Percentiles rank a stretch among this genome's conserved stretches.
Conservation (phyloP, 306 rosid genomes). For the Pterocarpus macrocarpus region DNA sequence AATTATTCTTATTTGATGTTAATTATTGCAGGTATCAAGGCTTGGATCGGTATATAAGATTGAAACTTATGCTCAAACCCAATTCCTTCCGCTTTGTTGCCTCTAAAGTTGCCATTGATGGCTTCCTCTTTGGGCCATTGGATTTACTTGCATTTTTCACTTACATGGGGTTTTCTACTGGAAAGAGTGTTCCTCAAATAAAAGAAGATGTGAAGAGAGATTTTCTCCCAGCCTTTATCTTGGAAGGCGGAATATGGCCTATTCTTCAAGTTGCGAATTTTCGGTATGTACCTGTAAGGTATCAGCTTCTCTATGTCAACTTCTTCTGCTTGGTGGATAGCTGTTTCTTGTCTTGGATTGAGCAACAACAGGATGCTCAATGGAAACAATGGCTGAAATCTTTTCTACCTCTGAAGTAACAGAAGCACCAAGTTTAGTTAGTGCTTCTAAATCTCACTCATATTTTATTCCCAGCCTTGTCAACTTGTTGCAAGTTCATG, state of each 20-base stretch:
- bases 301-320: constrained; percentile 82
- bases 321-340: constrained; percentile 82
- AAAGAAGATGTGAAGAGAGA: constrained; percentile 80
- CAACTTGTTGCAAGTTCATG: constrained; percentile 26
- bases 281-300: constrained; percentile 73
- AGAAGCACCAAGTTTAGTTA: constrained; percentile 52
- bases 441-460: constrained; percentile 9
- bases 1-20: constrained; percentile 6
- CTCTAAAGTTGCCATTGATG: constrained; percentile 73
- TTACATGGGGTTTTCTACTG: constrained; percentile 76
- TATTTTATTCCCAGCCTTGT: not conserved
- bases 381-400: constrained; percentile 83
- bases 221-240: constrained; percentile 66
- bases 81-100: constrained; percentile 70
- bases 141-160: constrained; percentile 70
- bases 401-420: constrained; percentile 54
- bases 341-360: constrained; percentile 80
- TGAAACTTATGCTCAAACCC: constrained; percentile 60
- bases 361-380: constrained; percentile 80
- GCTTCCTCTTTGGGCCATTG: constrained; percentile 68
- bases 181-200: constrained; percentile 65
- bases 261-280: constrained; percentile 73
- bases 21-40: constrained; percentile 67
- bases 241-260: constrained; percentile 81
- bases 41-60: constrained; percentile 67